These are phyloP conservation scores for Alternaria ethzedia DNA, from an alignment of 2,329 filamentous ascomycete genomes.

Conservation along the genomic window DNA sequence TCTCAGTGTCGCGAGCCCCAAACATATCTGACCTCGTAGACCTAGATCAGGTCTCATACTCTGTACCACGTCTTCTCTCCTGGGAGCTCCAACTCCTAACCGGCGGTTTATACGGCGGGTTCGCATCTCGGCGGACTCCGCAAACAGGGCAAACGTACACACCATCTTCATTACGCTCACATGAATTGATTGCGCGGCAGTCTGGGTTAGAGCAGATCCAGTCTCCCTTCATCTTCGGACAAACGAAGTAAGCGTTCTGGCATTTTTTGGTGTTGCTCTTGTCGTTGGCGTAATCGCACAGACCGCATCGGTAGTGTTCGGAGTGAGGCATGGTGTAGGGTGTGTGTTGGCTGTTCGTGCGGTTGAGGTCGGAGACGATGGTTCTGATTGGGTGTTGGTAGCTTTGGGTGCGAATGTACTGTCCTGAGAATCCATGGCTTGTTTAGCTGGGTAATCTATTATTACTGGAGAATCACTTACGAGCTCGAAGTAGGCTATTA, in stretches of 20 bases:
- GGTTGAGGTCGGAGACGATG: not conserved
- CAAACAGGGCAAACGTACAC: no score
- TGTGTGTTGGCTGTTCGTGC: not conserved
- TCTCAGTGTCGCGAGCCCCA: not conserved
- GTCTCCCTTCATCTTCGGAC: not conserved
- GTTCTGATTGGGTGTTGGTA: not conserved
- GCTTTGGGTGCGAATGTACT: not conserved
- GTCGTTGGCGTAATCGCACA: not conserved
- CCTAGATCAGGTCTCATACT: not conserved
- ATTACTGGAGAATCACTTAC: not conserved
- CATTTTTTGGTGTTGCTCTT: not conserved
- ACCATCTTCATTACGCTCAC: no score
- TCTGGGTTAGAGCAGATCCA: not conserved
- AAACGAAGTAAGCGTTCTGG: not conserved
- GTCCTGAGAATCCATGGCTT: not conserved
- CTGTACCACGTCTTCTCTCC: not conserved
- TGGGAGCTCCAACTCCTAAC: not conserved
- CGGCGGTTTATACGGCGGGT: not conserved
- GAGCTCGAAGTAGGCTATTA: not conserved
- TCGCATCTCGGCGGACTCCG: no score
- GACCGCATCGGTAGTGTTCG: not conserved
- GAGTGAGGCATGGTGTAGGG: not conserved
- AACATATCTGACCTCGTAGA: not conserved
- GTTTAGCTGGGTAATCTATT: accelerated
- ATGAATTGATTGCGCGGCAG: not conserved